Base-by-base conservation (phyloP, 2,329 filamentous ascomycete species). In the Colletotrichum tabaci region DNA sequence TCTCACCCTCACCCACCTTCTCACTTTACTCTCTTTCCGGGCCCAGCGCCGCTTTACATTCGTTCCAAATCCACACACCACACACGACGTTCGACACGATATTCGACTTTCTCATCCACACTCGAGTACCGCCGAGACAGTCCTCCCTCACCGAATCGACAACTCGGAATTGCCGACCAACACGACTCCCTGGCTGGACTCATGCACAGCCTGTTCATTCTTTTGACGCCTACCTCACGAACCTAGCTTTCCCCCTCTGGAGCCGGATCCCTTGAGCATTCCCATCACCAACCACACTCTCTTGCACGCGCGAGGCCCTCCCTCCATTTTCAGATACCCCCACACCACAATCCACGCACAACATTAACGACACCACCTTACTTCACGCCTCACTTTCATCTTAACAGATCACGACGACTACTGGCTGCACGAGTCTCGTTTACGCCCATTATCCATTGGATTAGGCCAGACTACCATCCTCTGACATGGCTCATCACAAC, bases 1-100 rank as follows among this genome's bases (percentile, higher is more conserved):
- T 65, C 67, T 61, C 67, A 63, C 30, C 56, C 70, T 71, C 66
- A 65, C 55, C 50, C 61, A 52, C 65, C 67, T 70, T 66, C 67
- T 72, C 70, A 66, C 70, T 30, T 71, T 71, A 58, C 71, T 67
- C 58, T 73, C 67, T 15, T 72, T 73, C 50, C 62, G 35, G 57
- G 72, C 72, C 72, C 49, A 73, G 70, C 52, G 70, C 72, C 61
- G 44, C 66, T 42, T 74, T 69, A 38, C 72, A 61, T 74, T 74
- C 72, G 50, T 74, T 74, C 57, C 40, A 61, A 47, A 49, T 30
- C 55, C 67, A 47, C 46, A 42, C 46, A 63, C 57, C n/a, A 30
- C n/a, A 52, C 23, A 63, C 46, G n/a, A 57, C 18, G 26, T n/a
- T n/a, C 40, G 35, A 61, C 42, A 60, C 30, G 38, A 61, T 49